Conservation (phyloP, 176 grass and related monocot genomes). For the Zoysia pacifica region DNA sequence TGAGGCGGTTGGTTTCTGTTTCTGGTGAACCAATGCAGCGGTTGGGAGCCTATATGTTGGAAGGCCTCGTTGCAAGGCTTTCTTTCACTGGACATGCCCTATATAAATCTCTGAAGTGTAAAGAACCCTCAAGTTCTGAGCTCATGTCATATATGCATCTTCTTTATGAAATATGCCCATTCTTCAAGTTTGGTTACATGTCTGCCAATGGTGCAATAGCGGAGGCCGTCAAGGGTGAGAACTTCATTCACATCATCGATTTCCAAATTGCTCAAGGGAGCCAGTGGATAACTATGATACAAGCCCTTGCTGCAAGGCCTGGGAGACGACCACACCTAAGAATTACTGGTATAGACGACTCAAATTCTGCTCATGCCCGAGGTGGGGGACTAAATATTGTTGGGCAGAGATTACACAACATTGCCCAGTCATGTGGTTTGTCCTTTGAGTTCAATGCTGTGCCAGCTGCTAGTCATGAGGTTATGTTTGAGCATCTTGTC, state of each 20-base stretch:
- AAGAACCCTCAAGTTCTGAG: constrained; percentile 66
- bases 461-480: constrained; percentile 59
- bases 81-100: constrained; percentile 60
- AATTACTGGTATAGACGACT: constrained; percentile 80
- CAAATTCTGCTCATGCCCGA: constrained; percentile 56
- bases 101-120: constrained; percentile 82
- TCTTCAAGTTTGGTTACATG: constrained; percentile 86
- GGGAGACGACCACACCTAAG: constrained; percentile 53
- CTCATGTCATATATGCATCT: constrained; percentile 79
- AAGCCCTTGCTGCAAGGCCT: constrained; percentile 54
- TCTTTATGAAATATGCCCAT: constrained; percentile 73
- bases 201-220: constrained; percentile 83
- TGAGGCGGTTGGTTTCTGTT: constrained; percentile 66
- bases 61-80: constrained; percentile 72
- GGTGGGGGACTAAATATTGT: constrained; percentile 73
- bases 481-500: constrained; percentile 59
- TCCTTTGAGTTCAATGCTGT: constrained; percentile 75
- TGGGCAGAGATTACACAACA: constrained; percentile 38
- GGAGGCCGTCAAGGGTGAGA: constrained; percentile 71
- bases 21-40: constrained; percentile 75
- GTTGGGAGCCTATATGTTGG: constrained; percentile 79
- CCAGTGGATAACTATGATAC: constrained; percentile 74
- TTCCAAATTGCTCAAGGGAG: constrained; percentile 80
- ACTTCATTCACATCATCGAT: constrained; percentile 75
- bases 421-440: constrained; percentile 51